Conservation (phyloP, 805 yeast genomes). For the Debaryomyces tyrocola region DNA sequence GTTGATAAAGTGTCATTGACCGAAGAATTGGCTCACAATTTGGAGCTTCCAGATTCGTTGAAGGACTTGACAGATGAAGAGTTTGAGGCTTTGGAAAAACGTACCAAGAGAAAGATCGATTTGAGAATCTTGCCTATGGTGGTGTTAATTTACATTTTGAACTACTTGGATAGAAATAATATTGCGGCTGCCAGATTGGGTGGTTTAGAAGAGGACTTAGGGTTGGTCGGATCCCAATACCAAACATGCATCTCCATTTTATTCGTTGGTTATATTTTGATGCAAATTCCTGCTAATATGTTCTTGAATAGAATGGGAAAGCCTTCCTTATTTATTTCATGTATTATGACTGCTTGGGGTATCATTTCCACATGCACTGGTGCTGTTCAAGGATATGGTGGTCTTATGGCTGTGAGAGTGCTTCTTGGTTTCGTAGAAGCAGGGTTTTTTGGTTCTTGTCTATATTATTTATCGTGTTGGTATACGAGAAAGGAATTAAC, state of each 20-base stretch:
- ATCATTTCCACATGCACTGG: conserved; percentile 48
- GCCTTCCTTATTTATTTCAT: conserved; percentile 52
- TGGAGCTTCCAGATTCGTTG: conserved; percentile 31
- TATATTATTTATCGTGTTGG: conserved; percentile 55
- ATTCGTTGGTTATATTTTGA: conserved; percentile 48
- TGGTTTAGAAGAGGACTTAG: conserved; percentile 46
- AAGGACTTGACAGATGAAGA: conserved; percentile 38
- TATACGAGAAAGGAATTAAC: conserved; percentile 52
- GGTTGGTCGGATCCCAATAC: conserved; percentile 42
- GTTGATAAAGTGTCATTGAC: not conserved
- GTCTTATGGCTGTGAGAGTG: conserved; percentile 46
- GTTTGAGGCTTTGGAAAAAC: conserved; percentile 40
- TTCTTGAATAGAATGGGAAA: conserved; percentile 45
- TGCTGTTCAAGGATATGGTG: conserved; percentile 43
- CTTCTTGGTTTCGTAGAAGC: conserved; percentile 49
- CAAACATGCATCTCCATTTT: conserved; percentile 54
- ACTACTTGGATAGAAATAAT: conserved; percentile 52
- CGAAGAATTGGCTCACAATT: conserved; percentile 5
- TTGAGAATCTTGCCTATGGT: conserved; percentile 50
- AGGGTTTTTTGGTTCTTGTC: conserved; percentile 47
- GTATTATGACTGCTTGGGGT: conserved; percentile 55
- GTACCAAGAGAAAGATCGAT: conserved; percentile 49
- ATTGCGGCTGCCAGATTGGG: conserved; percentile 56
- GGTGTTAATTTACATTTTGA: conserved; percentile 50
- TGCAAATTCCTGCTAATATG: conserved; percentile 52